Evolutionary conservation across 1,284 basidiomycete species (phyloP).

Genomic region (Rhodotorula sp.): DNA sequence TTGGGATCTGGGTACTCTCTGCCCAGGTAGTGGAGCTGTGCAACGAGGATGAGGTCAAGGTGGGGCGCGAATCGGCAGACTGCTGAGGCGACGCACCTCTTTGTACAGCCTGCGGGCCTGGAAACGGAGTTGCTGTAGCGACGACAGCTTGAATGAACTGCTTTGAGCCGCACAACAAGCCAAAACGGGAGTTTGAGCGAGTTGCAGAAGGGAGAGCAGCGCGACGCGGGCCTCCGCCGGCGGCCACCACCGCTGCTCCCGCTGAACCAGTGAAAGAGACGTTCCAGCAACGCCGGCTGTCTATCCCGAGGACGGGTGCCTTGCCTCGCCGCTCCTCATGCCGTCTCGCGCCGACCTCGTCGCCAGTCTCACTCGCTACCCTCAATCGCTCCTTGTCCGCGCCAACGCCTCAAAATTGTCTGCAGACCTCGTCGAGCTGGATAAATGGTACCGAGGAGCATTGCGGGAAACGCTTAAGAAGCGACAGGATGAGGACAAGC

Average conservation of each 20-base stretch:
- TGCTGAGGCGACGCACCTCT: conserved; percentile 17
- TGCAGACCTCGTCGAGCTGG: conserved; percentile 19
- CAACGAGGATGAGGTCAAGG: not conserved
- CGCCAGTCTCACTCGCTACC: conserved; percentile 9
- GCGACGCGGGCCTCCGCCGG: not conserved
- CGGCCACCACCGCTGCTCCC: not conserved
- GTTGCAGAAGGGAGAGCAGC: not conserved
- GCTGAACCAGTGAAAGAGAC: no score
- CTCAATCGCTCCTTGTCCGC: conserved; percentile 5
- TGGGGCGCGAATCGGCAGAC: not conserved
- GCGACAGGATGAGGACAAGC: not conserved
- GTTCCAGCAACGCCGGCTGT: no score
- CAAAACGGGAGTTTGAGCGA: no score
- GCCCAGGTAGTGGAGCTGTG: conserved; percentile 30
- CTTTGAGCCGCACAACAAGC: no score
- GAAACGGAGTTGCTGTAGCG: conserved; percentile 19
- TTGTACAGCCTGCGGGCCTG: conserved; percentile 38
- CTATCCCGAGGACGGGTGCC: no score
- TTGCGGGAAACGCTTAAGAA: not conserved
- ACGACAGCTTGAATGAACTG: conserved; percentile 5
- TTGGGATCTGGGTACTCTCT: conserved; percentile 38
- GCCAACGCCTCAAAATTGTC: conserved; percentile 5
- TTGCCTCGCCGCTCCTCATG: not conserved
- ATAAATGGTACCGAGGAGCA: conserved; percentile 21
- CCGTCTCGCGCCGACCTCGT: conserved; percentile 1